Conservation (phyloP, 768 basidiomycete species). For the Leccinum rimulosum region DNA sequence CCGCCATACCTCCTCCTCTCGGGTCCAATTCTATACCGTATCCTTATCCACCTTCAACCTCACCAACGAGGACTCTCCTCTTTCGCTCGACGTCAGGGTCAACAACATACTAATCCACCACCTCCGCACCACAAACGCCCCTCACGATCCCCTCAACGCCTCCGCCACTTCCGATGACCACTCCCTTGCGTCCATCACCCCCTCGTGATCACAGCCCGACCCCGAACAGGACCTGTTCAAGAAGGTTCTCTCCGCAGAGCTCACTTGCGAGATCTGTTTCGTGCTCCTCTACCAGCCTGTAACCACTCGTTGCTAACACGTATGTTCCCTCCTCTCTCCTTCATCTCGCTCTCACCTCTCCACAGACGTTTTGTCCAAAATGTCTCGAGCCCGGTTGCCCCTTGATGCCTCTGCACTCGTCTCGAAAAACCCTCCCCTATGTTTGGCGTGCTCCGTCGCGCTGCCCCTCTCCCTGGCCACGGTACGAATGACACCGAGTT, state of each 20-base stretch:
- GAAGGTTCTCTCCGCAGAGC: slow-evolving; percentile 60
- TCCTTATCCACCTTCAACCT: slow-evolving; percentile 23
- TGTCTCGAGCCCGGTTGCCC: slow-evolving; percentile 95
- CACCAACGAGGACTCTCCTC: neutral
- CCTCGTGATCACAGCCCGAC: slow-evolving; percentile 28
- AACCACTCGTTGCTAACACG: slow-evolving; percentile 95
- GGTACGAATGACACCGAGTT: slow-evolving; percentile 45
- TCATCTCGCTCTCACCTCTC: slow-evolving; percentile 9
- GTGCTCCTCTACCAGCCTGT: slow-evolving; percentile 79
- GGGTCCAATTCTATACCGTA: slow-evolving; percentile 35
- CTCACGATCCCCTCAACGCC: slow-evolving; percentile 8
- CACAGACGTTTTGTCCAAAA: slow-evolving; percentile 83
- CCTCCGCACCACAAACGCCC: slow-evolving; percentile 26
- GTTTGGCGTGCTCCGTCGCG: slow-evolving; percentile 76
- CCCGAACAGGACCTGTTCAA: slow-evolving; percentile 40
- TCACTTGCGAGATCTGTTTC: slow-evolving; percentile 94
- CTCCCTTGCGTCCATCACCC: slow-evolving; percentile 12
- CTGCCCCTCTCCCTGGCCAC: slow-evolving; percentile 26
- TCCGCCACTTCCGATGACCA: slow-evolving; percentile 31
- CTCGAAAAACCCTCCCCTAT: slow-evolving; percentile 71
- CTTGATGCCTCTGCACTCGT: slow-evolving; percentile 92
- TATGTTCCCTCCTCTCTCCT: slow-evolving; percentile 37
- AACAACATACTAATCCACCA: slow-evolving; percentile 49
- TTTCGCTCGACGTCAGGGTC: slow-evolving; percentile 51
- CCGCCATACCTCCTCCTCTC: slow-evolving; percentile 39